These are phyloP conservation scores for Botrytis paeoniae DNA, from an alignment of 2,329 filamentous ascomycete genomes.

Conservation along the genomic window DNA sequence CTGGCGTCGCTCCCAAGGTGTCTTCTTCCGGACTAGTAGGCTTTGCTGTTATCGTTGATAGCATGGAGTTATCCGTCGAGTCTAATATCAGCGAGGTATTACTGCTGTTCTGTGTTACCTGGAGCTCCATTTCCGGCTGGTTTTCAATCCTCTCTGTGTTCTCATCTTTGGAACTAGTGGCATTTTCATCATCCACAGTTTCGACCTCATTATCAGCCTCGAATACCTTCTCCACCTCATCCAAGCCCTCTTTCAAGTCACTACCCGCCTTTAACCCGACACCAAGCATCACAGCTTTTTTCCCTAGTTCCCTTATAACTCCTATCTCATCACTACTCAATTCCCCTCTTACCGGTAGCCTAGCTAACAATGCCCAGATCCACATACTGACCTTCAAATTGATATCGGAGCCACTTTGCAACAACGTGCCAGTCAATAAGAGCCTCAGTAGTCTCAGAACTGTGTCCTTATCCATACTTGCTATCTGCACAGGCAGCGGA, in stretches of 20 bases:
- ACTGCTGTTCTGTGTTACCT: background rate
- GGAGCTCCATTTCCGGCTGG: background rate
- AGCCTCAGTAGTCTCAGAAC: constrained; percentile 65
- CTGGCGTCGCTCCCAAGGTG: background rate
- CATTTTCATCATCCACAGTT: constrained; percentile 37
- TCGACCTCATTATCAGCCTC: constrained; percentile 44
- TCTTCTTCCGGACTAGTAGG: background rate
- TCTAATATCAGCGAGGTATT: background rate
- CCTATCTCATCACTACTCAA: constrained; percentile 73
- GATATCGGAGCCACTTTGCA: constrained; percentile 58
- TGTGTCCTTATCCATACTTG: constrained; percentile 63
- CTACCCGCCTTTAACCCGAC: constrained; percentile 37
- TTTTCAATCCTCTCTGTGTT: background rate
- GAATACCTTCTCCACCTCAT: constrained; percentile 48
- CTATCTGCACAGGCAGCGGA: constrained; percentile 57
- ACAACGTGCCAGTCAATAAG: constrained; percentile 56
- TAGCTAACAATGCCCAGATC: constrained; percentile 80
- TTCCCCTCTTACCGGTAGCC: constrained; percentile 70
- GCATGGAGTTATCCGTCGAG: background rate
- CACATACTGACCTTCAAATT: constrained; percentile 71
- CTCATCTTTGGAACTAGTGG: constrained; percentile 22
- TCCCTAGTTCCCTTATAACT: constrained; percentile 74
- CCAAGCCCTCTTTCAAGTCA: constrained; percentile 42
- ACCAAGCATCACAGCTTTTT: constrained; percentile 61
- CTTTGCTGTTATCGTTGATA: background rate